Base-by-base conservation (phyloP, 1,139 yeast species). In the Yarrowia galli region DNA sequence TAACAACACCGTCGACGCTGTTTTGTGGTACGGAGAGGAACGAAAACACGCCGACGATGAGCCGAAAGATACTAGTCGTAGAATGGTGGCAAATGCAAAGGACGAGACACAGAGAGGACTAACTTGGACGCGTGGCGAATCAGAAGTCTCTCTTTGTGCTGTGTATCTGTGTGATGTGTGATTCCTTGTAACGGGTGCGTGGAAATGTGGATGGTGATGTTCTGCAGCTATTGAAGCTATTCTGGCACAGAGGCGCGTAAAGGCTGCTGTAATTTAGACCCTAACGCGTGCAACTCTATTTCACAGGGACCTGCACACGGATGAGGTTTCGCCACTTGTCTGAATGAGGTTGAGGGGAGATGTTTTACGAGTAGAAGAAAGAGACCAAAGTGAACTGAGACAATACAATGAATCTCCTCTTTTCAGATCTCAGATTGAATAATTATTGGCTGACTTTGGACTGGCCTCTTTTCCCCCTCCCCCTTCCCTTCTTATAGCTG, bases 21-120 rank as follows among this genome's bases (percentile, higher is more conserved):
- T 56, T 42, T 15, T 40, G 16, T 48, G 8, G 53, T 28, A 28
- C 16, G 8, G 22, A 12, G 48, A 15, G 38, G 28, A 18, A 56
- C 48, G 48, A 25, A 38, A 32, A 58, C 45, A 58, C 64, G 51
- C 51, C 64, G 64, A 42, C 64, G 64, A 58, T 40, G 51, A 58
- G 18, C 40, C 51, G 45, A 25, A 42, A 18, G 38, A 25, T 9
- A 56, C 46, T 3, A 56, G 49, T 42, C 63, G 63, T 22, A 56
- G 63, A 56, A 56, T 56, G 63, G 63, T 56, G 46, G 25, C 40
- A 23, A 22, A 40, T 28, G 15, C 32, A 40, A 22, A 18, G 16
- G 28, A 2, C 9, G 16, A 42, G 35, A 56, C 38, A 40, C 48
- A 12, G 25, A 40, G 63, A 56, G 60, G 38, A 16, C 45, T n/a